Evolutionary conservation across 2,329 filamentous ascomycete species (phyloP).

Genomic region (Lojkania enalia): DNA sequence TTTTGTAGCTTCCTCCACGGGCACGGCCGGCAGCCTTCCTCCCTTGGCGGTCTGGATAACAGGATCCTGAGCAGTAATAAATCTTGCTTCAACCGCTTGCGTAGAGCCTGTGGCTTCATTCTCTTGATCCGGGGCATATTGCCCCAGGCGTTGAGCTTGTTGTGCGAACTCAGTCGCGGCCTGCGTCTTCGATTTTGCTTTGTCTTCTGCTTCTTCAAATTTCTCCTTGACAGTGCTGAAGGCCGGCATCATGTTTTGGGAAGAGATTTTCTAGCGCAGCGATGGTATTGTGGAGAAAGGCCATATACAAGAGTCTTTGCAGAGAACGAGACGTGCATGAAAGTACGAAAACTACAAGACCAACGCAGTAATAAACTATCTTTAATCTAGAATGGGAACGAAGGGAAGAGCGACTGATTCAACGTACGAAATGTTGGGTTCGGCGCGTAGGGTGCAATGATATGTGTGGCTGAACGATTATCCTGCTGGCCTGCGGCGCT

Average conservation of each 20-base stretch:
- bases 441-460: constrained; percentile 8
- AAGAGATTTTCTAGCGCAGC: constrained; percentile 15
- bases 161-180: constrained; percentile 60
- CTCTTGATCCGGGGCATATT: constrained; percentile 47
- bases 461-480: constrained; percentile 17
- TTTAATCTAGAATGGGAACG: too few relatives aligned
- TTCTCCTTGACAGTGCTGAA: constrained; percentile 27
- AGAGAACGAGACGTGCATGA: not conserved
- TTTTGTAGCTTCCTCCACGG: constrained; percentile 69
- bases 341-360: too few relatives aligned
- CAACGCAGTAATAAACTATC: too few relatives aligned
- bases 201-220: constrained; percentile 19
- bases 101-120: constrained; percentile 50
- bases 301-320: constrained; percentile 17
- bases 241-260: constrained; percentile 27
- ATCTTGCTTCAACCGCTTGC: constrained; percentile 63
- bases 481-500: constrained; percentile 5
- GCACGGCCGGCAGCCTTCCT: constrained; percentile 67
- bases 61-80: constrained; percentile 69
- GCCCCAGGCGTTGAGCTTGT: constrained; percentile 58
- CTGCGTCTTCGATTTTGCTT: constrained; percentile 35
- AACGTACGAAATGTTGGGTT: constrained; percentile 3
- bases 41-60: constrained; percentile 71
- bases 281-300: constrained; percentile 25
- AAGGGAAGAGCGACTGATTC: not conserved